Evolutionary conservation across 192 early-diverging fungal genomes (phyloP), one percentile per base, ranked within the genome.

Genomic region (Obelidium mucronatum): DNA sequence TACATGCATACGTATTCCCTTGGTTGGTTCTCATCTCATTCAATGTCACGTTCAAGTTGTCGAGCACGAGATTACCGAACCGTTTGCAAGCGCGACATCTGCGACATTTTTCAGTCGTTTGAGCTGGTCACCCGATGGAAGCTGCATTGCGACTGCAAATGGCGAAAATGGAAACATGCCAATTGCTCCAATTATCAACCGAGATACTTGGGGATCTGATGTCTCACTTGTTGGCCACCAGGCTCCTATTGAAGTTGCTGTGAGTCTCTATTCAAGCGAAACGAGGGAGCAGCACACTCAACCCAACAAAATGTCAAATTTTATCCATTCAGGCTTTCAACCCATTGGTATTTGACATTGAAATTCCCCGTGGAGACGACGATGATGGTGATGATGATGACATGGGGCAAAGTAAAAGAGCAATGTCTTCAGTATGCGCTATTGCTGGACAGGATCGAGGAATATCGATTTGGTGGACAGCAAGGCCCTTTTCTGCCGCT

Each of bases 121-220:
- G 62, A 96, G 94, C 73, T 99, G 96, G 96, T 91, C 94, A n/a
- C 97, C 97, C 2, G 95, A 97, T 68, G 97, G 97, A n/a, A 88
- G 87, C n/a, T 92, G 89, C 76, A 85, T 99, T n/a, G 94, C 91
- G 1, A 86, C 93, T 19, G 95, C 94, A 26, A 97, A 96, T 79
- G 96, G 94, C 0, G 94, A 93, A 70, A 95, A 92, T 60, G 91
- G 90, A 30, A 80, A 81, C 36, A 84, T 92, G 54, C 93, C 92
- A 36, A 87, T 95, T 17, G 94, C 95, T 0, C 91, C 96, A 1
- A 83, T 98, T 11, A 87, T 99, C 26, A 80, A 84, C 24, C 76
- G 97, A 53, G 84, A 88, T 15, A 74, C 52, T 2, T 99, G 95
- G 95, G 79, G 76, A 3, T 77, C 91, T 2, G 92, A 95, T 55